Evolutionary conservation across 306 rosid genomes (phyloP), one percentile per base, ranked within the genome.

Genomic region (Alnus glutinosa): DNA sequence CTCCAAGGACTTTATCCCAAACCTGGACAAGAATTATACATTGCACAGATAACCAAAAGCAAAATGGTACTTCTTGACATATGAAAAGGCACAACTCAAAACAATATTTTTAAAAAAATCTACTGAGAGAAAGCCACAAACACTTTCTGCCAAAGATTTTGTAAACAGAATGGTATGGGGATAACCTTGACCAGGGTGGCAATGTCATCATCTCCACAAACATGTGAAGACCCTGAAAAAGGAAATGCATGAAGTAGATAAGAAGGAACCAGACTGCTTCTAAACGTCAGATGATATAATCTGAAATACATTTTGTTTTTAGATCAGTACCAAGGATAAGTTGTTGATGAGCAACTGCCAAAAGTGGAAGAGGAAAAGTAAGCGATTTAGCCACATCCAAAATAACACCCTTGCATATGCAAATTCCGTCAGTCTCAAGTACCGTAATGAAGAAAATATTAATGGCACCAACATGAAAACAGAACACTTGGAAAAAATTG

Each of bases 281-380:
- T 5, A 47, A 71, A 70, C 59, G 84, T 80, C 52, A 51, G 71
- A 80, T 75, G 75, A 67, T 51, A 37, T 80, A 57, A 28, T 77
- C 55, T 15, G 42, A 37, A 19, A 28, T 46, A 52, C 67, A 62
- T 75, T 15, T 70, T 83, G 62, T 73, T 70, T 67, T 71, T 61
- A 80, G 52, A 63, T 61, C 5, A 7, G 51, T 91, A 94, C 98
- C 98, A 70, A 87, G 92, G 77, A 91, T 79, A 82, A 92, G 90
- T 83, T 92, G 98, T 74, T 92, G 98, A 89, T 88, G 89, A 77
- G 92, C 80, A 81, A 87, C 81, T 75, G 98, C 94, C 89, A 92
- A 82, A 72, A 94, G 94, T 23, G 90, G 98, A 80, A 91, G 93
- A 74, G 98, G 98, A 88, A 92, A 94, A 28, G 87, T 71, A 66